Base-by-base conservation (phyloP, 2,329 filamentous ascomycete genomes). In the Neofusicoccum sp. region DNA sequence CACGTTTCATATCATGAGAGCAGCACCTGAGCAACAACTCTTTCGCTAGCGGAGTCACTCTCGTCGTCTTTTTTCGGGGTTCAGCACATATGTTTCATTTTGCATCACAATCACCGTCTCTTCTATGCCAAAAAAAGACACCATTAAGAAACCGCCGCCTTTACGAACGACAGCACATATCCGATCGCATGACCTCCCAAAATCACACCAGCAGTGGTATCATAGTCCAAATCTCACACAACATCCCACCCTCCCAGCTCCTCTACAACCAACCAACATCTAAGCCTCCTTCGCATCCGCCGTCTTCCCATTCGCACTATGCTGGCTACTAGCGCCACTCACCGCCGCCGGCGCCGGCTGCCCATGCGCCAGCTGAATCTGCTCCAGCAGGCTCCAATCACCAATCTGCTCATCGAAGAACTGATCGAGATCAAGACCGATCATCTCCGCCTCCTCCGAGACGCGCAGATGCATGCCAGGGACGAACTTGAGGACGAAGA, bases 391-490 rank as follows among this genome's bases (percentile, higher is more conserved):
- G 33, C 69, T 77, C 75, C 80, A 81, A 61, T 82, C 80, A 12
- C 80, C 80, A 68, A 85, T 83, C 71, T 82, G 78, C 73, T 84
- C 82, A 48, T 84, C 82, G 43, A 80, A 75, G 70, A 85, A 84
- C 67, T 84, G 80, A 40, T 84, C 79, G 5, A 79, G 65, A 65
- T 85, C 83, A 30, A 85, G 68, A 16, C 83, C 83, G 57, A 80
- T 75, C 73, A 82, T 81, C 70, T 85, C 82, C 3, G 74, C 79
- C 67, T 84, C 81, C 62, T 84, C 82, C 62, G 74, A 77, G 54
- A 84, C 82, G 44, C 83, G 76, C 58, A 85, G 71, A 33, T 81
- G 77, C 75, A 85, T 76, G 43, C 79, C 78, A 0, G 83, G 83
- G 34, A 83, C 80, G 64, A 75, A 83, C 69, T 84, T 84, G 62